These are phyloP conservation scores for Cladochytrium tenue DNA, from an alignment of 371 early-diverging fungal genomes.

Conservation along the genomic window DNA sequence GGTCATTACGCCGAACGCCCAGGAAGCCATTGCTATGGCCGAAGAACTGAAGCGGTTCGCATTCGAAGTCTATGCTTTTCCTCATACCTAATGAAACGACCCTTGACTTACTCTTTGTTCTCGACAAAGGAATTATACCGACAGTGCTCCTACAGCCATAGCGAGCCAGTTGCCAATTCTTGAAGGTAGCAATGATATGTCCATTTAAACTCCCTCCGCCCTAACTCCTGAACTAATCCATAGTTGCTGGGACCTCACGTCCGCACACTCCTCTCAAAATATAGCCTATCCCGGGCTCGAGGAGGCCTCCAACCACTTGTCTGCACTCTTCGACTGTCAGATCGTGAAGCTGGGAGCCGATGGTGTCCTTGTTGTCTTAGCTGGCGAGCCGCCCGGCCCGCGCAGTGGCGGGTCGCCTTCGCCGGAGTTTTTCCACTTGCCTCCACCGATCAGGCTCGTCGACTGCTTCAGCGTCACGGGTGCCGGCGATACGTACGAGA, in stretches of 20 bases:
- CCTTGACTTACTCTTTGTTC: constrained; percentile 8
- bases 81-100: background rate
- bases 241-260: too few species aligned
- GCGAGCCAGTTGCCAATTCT: background rate
- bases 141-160: too few species aligned
- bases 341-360: constrained; percentile 31
- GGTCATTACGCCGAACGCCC: constrained; percentile 33
- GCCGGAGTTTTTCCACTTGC: background rate
- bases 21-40: constrained; percentile 30
- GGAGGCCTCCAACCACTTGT: background rate
- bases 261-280: background rate
- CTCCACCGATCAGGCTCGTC: background rate
- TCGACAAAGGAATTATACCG: too few species aligned
- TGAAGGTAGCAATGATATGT: background rate
- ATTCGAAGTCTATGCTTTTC: too few species aligned
- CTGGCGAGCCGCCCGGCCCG: background rate
- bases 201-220: background rate
- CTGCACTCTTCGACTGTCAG: constrained; percentile 3
- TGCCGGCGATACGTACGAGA: constrained; percentile 37
- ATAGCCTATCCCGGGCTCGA: background rate
- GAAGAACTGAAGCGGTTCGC: background rate
- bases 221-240: too few species aligned
- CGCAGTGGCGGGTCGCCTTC: background rate
- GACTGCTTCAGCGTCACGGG: constrained; percentile 37
- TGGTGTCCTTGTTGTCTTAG: constrained; percentile 18